Evolutionary conservation across 2,329 filamentous ascomycete genomes (phyloP), one percentile per base, ranked within the genome.

Genomic region (Tolypocladium pustulatum): DNA sequence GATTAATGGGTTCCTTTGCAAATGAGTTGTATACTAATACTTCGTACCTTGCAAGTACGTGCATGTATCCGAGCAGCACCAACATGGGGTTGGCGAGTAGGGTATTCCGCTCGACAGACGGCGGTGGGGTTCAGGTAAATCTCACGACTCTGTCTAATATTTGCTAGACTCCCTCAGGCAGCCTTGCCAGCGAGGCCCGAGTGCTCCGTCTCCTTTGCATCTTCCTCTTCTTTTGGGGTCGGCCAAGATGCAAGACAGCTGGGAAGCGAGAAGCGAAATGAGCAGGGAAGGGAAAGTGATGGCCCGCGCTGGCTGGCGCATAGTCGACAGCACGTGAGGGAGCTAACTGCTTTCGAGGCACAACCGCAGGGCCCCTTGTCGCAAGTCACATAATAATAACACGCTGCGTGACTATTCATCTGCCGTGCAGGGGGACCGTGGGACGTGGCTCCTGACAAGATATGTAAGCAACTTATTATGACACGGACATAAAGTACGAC

Each of bases 261-360:
- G 40, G 10, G 41, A 46, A 41, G 25, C 54, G 37, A 55, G 54
- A 55, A 55, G 36, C 54, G 54, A 55, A 32, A 55, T 55, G 54
- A 55, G 54, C 53, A 38, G 22, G n/a, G n/a, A n/a, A n/a, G n/a
- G n/a, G n/a, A n/a, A n/a, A n/a, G n/a, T n/a, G n/a, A n/a, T n/a
- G n/a, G n/a, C n/a, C n/a, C n/a, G n/a, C n/a, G n/a, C n/a, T n/a
- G n/a, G n/a, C n/a, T n/a, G n/a, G n/a, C 52, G 52, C 25, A 41
- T 55, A 55, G 34, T 55, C 54, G 25, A 55, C 36, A 34, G 54
- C 54, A 55, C 54, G 54, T 55, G 54, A 55, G 54, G 8, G 37
- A 30, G 37, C 54, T n/a, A 52, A n/a, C 46, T n/a, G 49, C 17
- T 52, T 22, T 34, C 46, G 46, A 51, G 46, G 27, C 27, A 13